Evolutionary conservation across 495 filamentous ascomycete genomes (phyloP), one percentile per base, ranked within the genome.

Genomic region (Tricharina praecox): DNA sequence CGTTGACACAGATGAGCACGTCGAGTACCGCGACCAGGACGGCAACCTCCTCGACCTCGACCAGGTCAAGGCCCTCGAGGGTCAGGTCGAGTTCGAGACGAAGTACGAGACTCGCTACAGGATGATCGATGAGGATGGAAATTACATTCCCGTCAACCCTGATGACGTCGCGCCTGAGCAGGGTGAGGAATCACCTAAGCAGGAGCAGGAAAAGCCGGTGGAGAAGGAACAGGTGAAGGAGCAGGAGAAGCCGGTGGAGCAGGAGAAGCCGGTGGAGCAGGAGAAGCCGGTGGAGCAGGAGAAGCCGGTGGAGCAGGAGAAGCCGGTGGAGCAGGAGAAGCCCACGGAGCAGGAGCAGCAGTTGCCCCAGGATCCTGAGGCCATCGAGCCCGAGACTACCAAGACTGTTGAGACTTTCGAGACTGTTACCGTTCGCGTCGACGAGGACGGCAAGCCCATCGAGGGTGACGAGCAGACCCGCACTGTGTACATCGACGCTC

Each of bases 1-100:
- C 24, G 28, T 46, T 7, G 26, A 20, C 10, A 35, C 25, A 11
- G 81, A 93, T 61, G 85, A 94, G 60, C 80, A 79, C 50, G 70
- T 95, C 50, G 90, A 97, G 65, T 97, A 93, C 64, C 78, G 90
- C 35, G 90, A 97, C 60, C 84, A 96, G 60, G 68, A 93, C 52
- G 90, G 90, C 42, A 93, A 95, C 55, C 56, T 96, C 33, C 70
- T 97, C 18, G 69, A 88, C 54, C 77, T 82, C 50, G 77, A 81
- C 55, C 75, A 93, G 51, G 88, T 97, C 36, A 75, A 79, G 54
- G 78, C 75, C 1, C 74, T 97, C 21, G 71, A 81, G 56, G 90
- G 88, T 55, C 88, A 93, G 65, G 86, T 96, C 21, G 81, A 81
- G 50, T 94, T 96, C 66, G 78, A 88, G 63, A 97, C 90, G 5